These are phyloP conservation scores for Lablab purpureus DNA, from an alignment of 306 rosid genomes.

Conservation along the genomic window DNA sequence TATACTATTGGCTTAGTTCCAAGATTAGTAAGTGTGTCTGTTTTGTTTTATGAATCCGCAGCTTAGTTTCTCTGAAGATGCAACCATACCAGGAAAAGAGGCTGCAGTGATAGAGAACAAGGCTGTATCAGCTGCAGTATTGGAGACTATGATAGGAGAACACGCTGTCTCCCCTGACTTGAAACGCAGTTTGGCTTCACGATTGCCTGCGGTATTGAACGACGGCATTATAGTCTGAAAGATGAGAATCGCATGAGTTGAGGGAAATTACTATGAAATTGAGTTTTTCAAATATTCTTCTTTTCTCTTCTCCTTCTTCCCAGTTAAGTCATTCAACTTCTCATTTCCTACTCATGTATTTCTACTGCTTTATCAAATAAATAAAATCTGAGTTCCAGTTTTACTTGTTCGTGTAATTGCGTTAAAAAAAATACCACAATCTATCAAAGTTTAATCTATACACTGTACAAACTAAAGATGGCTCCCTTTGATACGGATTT, in stretches of 20 bases:
- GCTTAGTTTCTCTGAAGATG: conserved; percentile 75
- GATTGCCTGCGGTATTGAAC: conserved; percentile 46
- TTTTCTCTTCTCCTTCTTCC: neutral
- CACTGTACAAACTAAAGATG: no score
- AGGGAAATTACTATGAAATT: no score
- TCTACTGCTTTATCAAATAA: neutral
- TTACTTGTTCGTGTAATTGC: no score
- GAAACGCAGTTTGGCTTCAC: conserved; percentile 64
- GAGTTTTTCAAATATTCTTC: neutral
- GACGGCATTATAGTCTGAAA: neutral
- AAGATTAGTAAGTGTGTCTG: no score
- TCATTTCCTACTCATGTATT: neutral
- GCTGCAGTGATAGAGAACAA: conserved; percentile 64
- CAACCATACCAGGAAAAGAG: conserved; percentile 50
- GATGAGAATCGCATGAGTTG: neutral
- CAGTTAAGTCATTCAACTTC: no score
- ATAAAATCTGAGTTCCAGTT: neutral
- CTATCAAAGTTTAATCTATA: no score
- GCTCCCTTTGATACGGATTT: no score
- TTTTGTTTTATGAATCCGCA: conserved; percentile 18
- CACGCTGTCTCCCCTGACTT: conserved; percentile 92
- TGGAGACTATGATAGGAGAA: conserved; percentile 78
- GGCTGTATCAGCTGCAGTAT: conserved; percentile 58
- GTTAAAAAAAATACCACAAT: no score
- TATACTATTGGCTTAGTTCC: no score